Evolutionary conservation across 1,284 basidiomycete genomes (phyloP), one percentile per base, ranked within the genome.

Genomic region (Gymnopus androsaceus): DNA sequence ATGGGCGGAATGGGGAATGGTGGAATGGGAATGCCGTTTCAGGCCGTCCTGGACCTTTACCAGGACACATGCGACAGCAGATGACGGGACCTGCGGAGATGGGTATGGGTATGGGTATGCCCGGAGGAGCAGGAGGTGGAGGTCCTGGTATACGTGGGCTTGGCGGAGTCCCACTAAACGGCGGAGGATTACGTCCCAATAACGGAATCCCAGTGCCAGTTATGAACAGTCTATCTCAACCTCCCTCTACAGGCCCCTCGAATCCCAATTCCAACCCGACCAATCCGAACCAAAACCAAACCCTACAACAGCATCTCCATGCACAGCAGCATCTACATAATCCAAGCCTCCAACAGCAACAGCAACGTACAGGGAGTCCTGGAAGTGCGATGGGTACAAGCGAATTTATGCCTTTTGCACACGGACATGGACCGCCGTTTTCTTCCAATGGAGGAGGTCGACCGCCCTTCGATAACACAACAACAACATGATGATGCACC

Each of bases 21-120:
- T 14, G 51, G 74, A 60, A 61, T 61, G 30, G 70, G 68, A 19
- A 74, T 80, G 69, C 73, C n/a, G n/a, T n/a, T n/a, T n/a, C n/a
- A n/a, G n/a, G n/a, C n/a, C n/a, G n/a, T n/a, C n/a, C n/a, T n/a
- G n/a, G n/a, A n/a, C n/a, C n/a, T n/a, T n/a, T n/a, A 9, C 36
- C 4, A 15, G 36, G 7, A 37, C 19, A 17, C 15, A 17, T 14
- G 36, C 15, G 5, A 41, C 19, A 19, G 8, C 17, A 7, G 14
- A 21, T 41, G 31, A 46, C 31, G 44, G 28, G 44, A 9, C 25
- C 15, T 17, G 12, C 17, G 40, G 40, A 21, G 23, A 7, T 19
- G n/a, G 30, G 30, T 19, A 27, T 27, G 42, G 30, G 45, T 2
- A 46, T 46, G 44, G 15, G 15, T 9, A 36, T 48, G 19, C 30